Evolutionary conservation across 2,329 filamentous ascomycete genomes (phyloP).

Genomic region (Fusarium veterinarium): DNA sequence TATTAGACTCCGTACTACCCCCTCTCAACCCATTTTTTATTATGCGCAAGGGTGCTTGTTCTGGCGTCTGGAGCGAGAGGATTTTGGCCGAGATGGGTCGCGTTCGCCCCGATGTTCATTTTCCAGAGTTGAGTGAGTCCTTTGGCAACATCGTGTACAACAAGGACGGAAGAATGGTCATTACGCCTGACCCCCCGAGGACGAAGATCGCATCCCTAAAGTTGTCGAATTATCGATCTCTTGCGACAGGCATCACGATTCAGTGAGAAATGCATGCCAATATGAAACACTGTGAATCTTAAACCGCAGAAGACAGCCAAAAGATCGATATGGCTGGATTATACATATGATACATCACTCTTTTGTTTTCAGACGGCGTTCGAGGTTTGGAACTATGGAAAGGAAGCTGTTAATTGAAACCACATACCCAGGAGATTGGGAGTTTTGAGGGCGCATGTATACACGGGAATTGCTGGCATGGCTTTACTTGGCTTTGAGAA

Average conservation of each 20-base stretch:
- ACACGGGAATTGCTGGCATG: constrained; percentile 26
- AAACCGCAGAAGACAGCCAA: neutral
- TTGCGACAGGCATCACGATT: constrained; percentile 55
- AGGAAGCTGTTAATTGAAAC: constrained; percentile 39
- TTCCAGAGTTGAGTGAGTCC: constrained; percentile 71
- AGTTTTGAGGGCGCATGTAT: constrained; percentile 45
- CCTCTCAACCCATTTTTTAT: constrained; percentile 80
- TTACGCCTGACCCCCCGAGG: constrained; percentile 66
- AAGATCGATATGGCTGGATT: neutral
- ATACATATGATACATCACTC: neutral
- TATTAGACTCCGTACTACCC: constrained; percentile 73
- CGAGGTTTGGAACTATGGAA: constrained; percentile 24
- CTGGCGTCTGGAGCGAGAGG: constrained; percentile 77
- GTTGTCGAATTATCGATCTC: constrained; percentile 66
- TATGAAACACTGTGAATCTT: neutral
- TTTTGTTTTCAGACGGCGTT: constrained; percentile 40
- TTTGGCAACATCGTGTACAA: constrained; percentile 70
- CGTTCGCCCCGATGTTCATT: constrained; percentile 68
- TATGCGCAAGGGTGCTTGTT: constrained; percentile 68
- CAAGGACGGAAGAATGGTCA: constrained; percentile 69
- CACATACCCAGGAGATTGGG: constrained; percentile 44
- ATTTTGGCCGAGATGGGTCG: constrained; percentile 71
- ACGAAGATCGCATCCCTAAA: constrained; percentile 67
- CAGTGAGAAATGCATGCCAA: constrained; percentile 39
- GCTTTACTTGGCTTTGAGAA: constrained; percentile 22